These are phyloP conservation scores for Pseudogymnoascus sp. DNA, from an alignment of 2,329 filamentous ascomycete genomes.

Conservation along the genomic window DNA sequence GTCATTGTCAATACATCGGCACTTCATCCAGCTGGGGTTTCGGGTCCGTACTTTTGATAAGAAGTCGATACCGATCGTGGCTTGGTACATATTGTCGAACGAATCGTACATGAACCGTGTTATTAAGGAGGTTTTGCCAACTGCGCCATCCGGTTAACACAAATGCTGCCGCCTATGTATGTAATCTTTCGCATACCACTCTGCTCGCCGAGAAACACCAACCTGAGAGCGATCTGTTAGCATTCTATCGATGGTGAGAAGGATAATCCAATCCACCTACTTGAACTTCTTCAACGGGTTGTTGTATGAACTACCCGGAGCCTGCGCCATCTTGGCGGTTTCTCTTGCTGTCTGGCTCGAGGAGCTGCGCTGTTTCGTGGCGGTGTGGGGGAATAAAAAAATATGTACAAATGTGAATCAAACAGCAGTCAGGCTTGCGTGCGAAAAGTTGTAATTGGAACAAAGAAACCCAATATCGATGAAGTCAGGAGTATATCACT, in stretches of 20 bases:
- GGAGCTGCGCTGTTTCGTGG: constrained; percentile 4
- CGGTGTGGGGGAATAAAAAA: constrained; percentile 4
- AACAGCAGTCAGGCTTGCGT: constrained; percentile 2
- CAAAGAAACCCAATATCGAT: constrained; percentile 9
- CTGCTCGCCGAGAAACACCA: constrained; percentile 97
- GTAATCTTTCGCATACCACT: constrained; percentile 63
- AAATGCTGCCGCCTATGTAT: constrained; percentile 14
- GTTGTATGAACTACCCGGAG: constrained; percentile 81
- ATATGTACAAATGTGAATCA: constrained; percentile 8
- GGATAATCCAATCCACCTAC: constrained; percentile 42
- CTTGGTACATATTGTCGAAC: constrained; percentile 99
- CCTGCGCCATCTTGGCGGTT: constrained; percentile 66
- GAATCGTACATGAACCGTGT: constrained; percentile 99
- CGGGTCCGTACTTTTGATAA: constrained; percentile 72
- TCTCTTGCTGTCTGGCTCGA: neutral
- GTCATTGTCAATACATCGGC: constrained; percentile 9
- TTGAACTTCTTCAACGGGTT: constrained; percentile 99
- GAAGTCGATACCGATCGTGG: constrained; percentile 98
- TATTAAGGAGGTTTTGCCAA: constrained; percentile 97
- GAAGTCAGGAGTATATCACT: constrained; percentile 8
- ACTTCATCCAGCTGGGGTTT: constrained; percentile 18
- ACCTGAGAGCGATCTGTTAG: constrained; percentile 42
- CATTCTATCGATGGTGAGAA: neutral
- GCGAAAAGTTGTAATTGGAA: neutral
- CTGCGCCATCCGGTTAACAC: constrained; percentile 42